A percentile compares a stretch with the other conserved stretches of the same genome.
Evolutionary conservation across 2,329 filamentous ascomycete species (phyloP).

Genomic region (Paramyrothecium sp.): DNA sequence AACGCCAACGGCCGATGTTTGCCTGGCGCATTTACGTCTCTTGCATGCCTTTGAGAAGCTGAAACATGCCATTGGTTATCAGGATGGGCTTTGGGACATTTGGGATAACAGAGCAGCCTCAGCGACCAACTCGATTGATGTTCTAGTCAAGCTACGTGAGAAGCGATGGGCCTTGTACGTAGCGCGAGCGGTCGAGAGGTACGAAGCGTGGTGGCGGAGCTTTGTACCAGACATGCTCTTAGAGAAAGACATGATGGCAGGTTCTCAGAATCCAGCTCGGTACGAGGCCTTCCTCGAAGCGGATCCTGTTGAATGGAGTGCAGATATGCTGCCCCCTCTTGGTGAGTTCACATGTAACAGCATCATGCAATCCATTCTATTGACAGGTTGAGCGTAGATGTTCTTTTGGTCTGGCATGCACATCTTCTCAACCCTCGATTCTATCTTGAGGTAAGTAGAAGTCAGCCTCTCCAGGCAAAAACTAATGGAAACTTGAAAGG

Average conservation of each 20-base stretch:
- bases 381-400: conserved; percentile 40
- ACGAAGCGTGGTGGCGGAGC: conserved; percentile 56
- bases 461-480: conserved; percentile 55
- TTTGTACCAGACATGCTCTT: conserved; percentile 8
- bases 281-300: conserved; percentile 9
- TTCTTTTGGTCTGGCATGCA: conserved; percentile 72
- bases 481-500: background rate
- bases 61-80: conserved; percentile 57
- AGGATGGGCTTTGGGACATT: conserved; percentile 60
- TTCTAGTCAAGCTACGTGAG: conserved; percentile 54
- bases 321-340: conserved; percentile 15
- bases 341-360: conserved; percentile 9
- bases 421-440: conserved; percentile 67
- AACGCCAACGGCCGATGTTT: conserved; percentile 5
- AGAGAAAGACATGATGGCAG: conserved; percentile 9
- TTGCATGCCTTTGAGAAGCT: conserved; percentile 62
- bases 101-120: conserved; percentile 37
- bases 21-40: conserved; percentile 58
- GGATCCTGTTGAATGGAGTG: conserved; percentile 11
- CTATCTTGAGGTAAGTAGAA: conserved; percentile 53
- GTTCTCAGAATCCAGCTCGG: background rate
- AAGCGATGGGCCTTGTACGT: conserved; percentile 69
- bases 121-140: conserved; percentile 20
- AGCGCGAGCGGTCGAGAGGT: conserved; percentile 61
- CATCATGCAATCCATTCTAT: background rate